Conservation (phyloP, 129 eudicot species). For the Erigeron canadensis region DNA sequence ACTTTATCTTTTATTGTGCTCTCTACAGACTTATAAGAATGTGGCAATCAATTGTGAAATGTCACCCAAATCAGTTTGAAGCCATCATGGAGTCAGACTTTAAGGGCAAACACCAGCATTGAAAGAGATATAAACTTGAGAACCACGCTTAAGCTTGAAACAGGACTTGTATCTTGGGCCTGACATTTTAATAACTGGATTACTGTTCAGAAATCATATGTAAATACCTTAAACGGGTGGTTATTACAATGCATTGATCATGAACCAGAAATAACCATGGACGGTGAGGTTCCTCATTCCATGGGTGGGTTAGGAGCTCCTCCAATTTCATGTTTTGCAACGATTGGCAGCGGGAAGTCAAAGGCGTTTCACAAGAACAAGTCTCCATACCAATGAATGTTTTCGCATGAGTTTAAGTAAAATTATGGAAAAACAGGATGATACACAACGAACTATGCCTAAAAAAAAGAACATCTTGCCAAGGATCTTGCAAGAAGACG, state of each 20-base stretch:
- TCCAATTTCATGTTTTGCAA: slow-evolving; percentile 74
- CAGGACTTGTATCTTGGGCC: slow-evolving; percentile 70
- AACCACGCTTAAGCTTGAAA: slow-evolving; percentile 65
- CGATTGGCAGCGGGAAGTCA: slow-evolving; percentile 83
- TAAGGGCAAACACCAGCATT: slow-evolving; percentile 57
- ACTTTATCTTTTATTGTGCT: slow-evolving; percentile 36
- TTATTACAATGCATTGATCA: slow-evolving; percentile 60
- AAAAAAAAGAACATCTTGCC: slow-evolving; percentile 57
- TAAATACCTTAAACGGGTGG: slow-evolving; percentile 77
- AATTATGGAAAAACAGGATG: slow-evolving; percentile 72
- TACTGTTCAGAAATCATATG: slow-evolving; percentile 62
- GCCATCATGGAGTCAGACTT: slow-evolving; percentile 64
- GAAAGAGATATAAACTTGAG: slow-evolving; percentile 48
- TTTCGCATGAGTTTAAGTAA: slow-evolving; percentile 68
- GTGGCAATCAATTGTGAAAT: slow-evolving; percentile 87
- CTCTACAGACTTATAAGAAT: slow-evolving; percentile 65
- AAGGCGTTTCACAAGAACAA: slow-evolving; percentile 44
- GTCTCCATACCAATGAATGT: slow-evolving; percentile 65
- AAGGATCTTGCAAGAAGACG: slow-evolving; percentile 57
- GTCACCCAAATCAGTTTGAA: slow-evolving; percentile 88
- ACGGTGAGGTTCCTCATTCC: slow-evolving; percentile 83
- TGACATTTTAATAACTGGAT: slow-evolving; percentile 73
- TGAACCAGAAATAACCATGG: slow-evolving; percentile 67
- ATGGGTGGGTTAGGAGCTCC: slow-evolving; percentile 88
- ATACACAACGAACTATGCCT: slow-evolving; percentile 70